These are phyloP conservation scores for Aspergillus novoparasiticus DNA, from an alignment of 2,329 filamentous ascomycete genomes.

Conservation along the genomic window DNA sequence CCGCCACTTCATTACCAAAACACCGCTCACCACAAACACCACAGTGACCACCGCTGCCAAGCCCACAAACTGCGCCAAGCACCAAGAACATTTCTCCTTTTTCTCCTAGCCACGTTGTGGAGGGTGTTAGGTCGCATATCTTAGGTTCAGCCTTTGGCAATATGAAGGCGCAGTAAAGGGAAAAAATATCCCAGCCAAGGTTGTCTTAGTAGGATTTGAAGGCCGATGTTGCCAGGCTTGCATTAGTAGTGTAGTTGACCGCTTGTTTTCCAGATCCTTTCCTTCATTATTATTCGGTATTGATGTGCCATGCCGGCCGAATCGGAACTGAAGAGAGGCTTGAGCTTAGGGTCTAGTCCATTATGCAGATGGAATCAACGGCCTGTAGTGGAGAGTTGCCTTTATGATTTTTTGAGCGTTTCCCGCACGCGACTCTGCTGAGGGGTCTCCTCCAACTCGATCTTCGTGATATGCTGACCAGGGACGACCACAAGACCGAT, in stretches of 20 bases:
- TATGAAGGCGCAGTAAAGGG: not conserved
- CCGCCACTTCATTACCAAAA: constrained; percentile 19
- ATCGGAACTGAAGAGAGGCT: constrained; percentile 1
- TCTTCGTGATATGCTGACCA: constrained; percentile 79
- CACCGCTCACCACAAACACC: constrained; percentile 12
- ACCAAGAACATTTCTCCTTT: constrained; percentile 17
- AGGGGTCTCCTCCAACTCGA: constrained; percentile 75
- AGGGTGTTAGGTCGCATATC: constrained; percentile 14
- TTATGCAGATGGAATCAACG: not conserved
- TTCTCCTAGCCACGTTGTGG: constrained; percentile 26
- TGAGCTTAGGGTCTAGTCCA: constrained; percentile 4
- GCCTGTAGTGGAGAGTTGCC: constrained; percentile 10
- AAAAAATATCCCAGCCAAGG: constrained; percentile 9
- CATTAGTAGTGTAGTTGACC: constrained; percentile 1
- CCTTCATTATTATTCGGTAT: not conserved
- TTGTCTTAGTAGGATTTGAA: not conserved
- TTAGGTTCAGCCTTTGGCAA: constrained; percentile 18
- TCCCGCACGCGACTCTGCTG: constrained; percentile 25
- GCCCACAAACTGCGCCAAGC: constrained; percentile 23
- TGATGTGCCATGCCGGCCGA: constrained; percentile 1
- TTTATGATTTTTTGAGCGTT: constrained; percentile 19
- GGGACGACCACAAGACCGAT: constrained; percentile 89
- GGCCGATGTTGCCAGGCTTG: not conserved
- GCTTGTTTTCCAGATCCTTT: constrained; percentile 1
- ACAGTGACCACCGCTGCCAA: constrained; percentile 21